phyloP scores from a whole-genome alignment of 306 rosid species.

The Dryas drummondii region DNA sequence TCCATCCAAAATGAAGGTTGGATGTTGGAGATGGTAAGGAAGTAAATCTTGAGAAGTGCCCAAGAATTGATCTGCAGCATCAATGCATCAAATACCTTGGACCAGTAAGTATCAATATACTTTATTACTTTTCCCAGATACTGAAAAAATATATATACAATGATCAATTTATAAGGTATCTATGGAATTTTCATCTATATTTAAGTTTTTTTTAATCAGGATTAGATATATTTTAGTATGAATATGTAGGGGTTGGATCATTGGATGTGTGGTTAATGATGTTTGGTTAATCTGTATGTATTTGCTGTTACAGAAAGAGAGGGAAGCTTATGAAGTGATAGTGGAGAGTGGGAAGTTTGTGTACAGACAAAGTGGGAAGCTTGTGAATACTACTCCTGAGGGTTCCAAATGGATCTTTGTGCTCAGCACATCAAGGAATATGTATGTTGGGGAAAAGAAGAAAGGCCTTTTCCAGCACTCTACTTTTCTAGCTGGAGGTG shows the following conservation, averaged over 20 bases:
- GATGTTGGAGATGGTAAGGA: slow-evolving; percentile 88
- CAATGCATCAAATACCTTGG: slow-evolving; percentile 80
- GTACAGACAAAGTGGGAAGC: slow-evolving; percentile 41
- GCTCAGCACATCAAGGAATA: slow-evolving; percentile 57
- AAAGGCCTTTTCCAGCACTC: slow-evolving; percentile 87
- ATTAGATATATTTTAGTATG: too few relatives aligned
- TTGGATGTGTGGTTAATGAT: neutral
- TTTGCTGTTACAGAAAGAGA: slow-evolving; percentile 52
- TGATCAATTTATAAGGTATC: too few relatives aligned
- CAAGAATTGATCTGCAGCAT: slow-evolving; percentile 46
- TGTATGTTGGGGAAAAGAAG: slow-evolving; percentile 68
- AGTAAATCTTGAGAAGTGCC: slow-evolving; percentile 52
- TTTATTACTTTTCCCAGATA: too few relatives aligned
- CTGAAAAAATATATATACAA: too few relatives aligned
- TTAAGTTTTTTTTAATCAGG: too few relatives aligned
- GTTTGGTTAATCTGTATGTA: neutral
- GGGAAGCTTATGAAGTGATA: slow-evolving; percentile 63
- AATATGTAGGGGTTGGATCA: too few relatives aligned
- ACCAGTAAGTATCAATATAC: slow-evolving; percentile 52
- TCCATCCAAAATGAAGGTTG: slow-evolving; percentile 49
- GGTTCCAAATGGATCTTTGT: slow-evolving; percentile 89
- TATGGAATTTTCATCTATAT: too few relatives aligned
- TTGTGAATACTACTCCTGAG: slow-evolving; percentile 62
- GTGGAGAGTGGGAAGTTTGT: slow-evolving; percentile 51
- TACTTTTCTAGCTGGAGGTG: slow-evolving; percentile 82